These are phyloP conservation scores for Kewa caespitosa DNA, from an alignment of 179 eudicot genomes.

Conservation along the genomic window DNA sequence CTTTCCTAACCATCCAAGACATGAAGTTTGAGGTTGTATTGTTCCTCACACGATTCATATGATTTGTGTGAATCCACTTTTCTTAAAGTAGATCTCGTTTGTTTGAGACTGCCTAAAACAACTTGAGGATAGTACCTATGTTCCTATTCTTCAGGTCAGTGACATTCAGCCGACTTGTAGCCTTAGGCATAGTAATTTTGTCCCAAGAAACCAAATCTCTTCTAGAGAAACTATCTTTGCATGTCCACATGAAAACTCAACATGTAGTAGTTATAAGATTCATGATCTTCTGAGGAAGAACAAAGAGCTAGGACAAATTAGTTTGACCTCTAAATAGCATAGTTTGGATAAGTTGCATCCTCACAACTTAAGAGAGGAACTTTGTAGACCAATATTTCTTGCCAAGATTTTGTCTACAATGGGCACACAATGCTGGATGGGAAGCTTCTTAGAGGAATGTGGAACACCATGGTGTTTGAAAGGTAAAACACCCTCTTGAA, in stretches of 20 bases:
- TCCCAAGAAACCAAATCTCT: neutral
- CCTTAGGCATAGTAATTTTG: neutral
- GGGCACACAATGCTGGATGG: neutral
- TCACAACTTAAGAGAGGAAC: neutral
- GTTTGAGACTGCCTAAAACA: neutral
- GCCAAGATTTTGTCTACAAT: neutral
- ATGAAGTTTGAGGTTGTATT: too few relatives aligned
- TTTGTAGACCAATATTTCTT: neutral
- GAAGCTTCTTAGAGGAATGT: neutral
- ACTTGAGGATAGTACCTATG: neutral
- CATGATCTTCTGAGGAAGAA: neutral
- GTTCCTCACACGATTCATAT: too few relatives aligned
- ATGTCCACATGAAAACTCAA: neutral
- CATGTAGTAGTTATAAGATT: neutral
- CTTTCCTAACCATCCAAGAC: too few relatives aligned
- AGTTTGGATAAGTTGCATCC: neutral
- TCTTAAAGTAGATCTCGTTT: neutral
- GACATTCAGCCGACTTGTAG: neutral
- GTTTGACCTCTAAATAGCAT: neutral
- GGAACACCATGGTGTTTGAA: neutral
- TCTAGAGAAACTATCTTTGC: neutral
- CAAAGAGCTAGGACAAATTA: neutral
- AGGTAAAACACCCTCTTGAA: too few relatives aligned
- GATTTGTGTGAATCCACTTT: neutral
- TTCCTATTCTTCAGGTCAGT: neutral